Evolutionary conservation across 148 eudicot species (phyloP), one percentile per base, ranked within the genome.

Genomic region (Heliamphora exappendiculata): DNA sequence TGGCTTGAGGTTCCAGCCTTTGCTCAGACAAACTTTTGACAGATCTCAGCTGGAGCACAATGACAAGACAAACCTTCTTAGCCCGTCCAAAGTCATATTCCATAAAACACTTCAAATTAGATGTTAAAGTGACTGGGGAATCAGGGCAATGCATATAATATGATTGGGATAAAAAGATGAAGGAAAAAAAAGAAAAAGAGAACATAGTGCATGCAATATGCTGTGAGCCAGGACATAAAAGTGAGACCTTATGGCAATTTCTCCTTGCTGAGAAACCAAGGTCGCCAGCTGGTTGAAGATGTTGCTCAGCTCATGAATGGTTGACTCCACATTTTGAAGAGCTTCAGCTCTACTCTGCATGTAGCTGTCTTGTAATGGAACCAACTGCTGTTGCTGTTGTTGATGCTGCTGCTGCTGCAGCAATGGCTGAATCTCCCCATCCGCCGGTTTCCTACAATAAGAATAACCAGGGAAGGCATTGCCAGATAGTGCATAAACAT

Each of bases 331-430:
- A 81, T 89, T 87, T 57, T 87, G 93, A 67, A 89, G 90, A 59
- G 93, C 93, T 84, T 89, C 93, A 86, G 90, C 90, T 84, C 93
- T 87, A 77, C 93, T 89, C 80, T 89, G 89, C 93, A 89, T 89
- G 60, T 86, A 89, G 50, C 85, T 87, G 80, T 89, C 93, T 75
- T 89, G 93, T 24, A 87, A 17, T 47, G 93, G 90, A 78, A 87
- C 93, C 90, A 87, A 20, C 79, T 84, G 88, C 47, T 87, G 91
- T 77, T 88, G 90, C 63, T 85, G 91, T 63, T 76, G 74, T 12
- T 79, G 81, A 41, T 78, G 71, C 60, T 86, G 91, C 79, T 89
- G 93, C 67, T 86, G 68, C 17, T 36, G 89, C 75, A 89, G 60
- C 75, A 89, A 65, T 44, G 93, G 90, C 80, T 85, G 89, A 81